A percentile compares a stretch with the other conserved stretches of the same genome.
Evolutionary conservation across 352 stramenopile genomes (phyloP).

Genomic region (Plasmopara viticola): DNA sequence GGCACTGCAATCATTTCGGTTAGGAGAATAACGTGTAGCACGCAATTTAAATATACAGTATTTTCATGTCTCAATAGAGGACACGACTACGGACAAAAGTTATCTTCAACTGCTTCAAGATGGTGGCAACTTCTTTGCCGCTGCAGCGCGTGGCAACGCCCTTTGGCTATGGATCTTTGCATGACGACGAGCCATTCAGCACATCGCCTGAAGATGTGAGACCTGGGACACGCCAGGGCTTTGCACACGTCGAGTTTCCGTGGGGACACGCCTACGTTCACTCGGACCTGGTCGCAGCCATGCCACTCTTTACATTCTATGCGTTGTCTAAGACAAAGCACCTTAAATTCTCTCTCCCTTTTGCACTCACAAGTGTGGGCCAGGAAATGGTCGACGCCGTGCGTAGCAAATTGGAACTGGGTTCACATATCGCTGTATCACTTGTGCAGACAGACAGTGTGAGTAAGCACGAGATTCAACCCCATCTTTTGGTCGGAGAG

Average conservation of each 20-base stretch:
- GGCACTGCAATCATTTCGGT: neutral
- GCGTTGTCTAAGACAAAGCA: conserved; percentile 51
- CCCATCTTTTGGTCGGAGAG: conserved; percentile 48
- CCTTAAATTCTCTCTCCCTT: conserved; percentile 63
- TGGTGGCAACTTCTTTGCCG: conserved; percentile 18
- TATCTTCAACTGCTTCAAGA: conserved; percentile 14
- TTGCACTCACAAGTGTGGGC: conserved; percentile 43
- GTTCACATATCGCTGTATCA: conserved; percentile 46
- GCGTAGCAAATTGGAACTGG: conserved; percentile 37
- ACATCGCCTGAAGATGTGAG: conserved; percentile 9
- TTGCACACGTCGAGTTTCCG: conserved; percentile 64
- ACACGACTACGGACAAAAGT: too few relatives aligned
- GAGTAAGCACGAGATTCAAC: conserved; percentile 59
- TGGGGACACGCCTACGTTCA: conserved; percentile 72
- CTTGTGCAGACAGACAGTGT: conserved; percentile 75
- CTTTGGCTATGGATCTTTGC: conserved; percentile 61
- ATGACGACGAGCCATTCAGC: conserved; percentile 14
- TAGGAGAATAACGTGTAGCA: neutral
- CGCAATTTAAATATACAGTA: neutral
- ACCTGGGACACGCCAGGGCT: conserved; percentile 20
- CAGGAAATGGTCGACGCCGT: conserved; percentile 59
- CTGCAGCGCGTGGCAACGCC: conserved; percentile 50
- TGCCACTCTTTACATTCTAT: conserved; percentile 76
- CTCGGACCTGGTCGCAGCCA: conserved; percentile 42
- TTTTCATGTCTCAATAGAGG: too few relatives aligned